Evolutionary conservation across 1,284 basidiomycete species (phyloP).

Genomic region (Rhodotorula sp.): DNA sequence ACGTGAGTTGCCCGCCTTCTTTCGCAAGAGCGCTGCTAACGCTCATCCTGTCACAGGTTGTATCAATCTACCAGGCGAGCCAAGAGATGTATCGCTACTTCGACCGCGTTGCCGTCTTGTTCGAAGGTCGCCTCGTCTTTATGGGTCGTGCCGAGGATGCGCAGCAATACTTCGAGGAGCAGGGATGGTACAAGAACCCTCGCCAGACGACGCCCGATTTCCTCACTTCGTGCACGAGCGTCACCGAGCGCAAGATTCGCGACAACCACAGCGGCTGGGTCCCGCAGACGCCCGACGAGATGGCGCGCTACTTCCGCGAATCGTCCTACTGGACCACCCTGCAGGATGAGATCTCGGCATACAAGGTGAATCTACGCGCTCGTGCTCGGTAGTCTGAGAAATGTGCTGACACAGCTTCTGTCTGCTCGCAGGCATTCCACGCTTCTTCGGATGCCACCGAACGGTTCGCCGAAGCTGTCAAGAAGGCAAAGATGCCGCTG

Average conservation of each 20-base stretch:
- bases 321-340: slow-evolving; percentile 36
- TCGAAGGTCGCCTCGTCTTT: slow-evolving; percentile 79
- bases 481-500: slow-evolving; percentile 30
- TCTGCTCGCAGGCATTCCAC: slow-evolving; percentile 1
- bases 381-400: too few species aligned
- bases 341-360: slow-evolving; percentile 41
- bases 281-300: slow-evolving; percentile 45
- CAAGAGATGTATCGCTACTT: slow-evolving; percentile 65
- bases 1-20: slow-evolving; percentile 37
- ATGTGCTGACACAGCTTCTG: too few species aligned
- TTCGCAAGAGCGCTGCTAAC: not conserved
- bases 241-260: slow-evolving; percentile 66
- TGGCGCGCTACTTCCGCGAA: slow-evolving; percentile 43
- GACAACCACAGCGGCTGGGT: slow-evolving; percentile 4
- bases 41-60: not conserved
- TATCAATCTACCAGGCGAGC: slow-evolving; percentile 56
- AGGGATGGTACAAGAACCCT: slow-evolving; percentile 64
- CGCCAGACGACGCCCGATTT: slow-evolving; percentile 79
- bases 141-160: slow-evolving; percentile 66
- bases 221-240: slow-evolving; percentile 66
- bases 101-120: slow-evolving; percentile 72
- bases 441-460: slow-evolving; percentile 9
- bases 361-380: slow-evolving; percentile 32
- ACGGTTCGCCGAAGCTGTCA: slow-evolving; percentile 28
- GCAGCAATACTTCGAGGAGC: slow-evolving; percentile 70